Conservation (phyloP, 371 early-diverging fungal genomes). For the Lichtheimia hyalospora region DNA sequence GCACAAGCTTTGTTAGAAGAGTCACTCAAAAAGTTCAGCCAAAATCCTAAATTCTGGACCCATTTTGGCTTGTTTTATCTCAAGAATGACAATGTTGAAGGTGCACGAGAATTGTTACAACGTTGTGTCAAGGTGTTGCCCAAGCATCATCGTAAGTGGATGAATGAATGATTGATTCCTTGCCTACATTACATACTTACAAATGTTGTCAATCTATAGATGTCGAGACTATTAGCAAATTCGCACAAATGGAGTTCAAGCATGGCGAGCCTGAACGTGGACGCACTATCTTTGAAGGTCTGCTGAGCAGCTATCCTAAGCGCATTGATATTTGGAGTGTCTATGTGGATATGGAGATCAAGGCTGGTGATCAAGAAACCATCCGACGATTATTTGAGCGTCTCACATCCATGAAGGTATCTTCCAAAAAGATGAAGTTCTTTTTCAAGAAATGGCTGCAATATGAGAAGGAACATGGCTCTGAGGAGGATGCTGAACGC, state of each 20-base stretch:
- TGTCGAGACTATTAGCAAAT: constrained; percentile 82
- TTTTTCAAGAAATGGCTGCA: constrained; percentile 96
- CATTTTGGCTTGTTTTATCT: constrained; percentile 78
- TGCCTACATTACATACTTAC: constrained; percentile 3
- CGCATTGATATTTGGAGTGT: constrained; percentile 94
- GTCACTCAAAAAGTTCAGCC: constrained; percentile 84
- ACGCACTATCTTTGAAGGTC: constrained; percentile 93
- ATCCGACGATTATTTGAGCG: constrained; percentile 88
- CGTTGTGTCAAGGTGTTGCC: constrained; percentile 79
- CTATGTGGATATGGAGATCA: constrained; percentile 94
- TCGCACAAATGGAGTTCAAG: constrained; percentile 94
- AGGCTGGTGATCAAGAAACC: constrained; percentile 64
- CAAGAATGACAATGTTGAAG: constrained; percentile 68
- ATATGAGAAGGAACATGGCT: constrained; percentile 88
- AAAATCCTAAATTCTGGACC: constrained; percentile 89
- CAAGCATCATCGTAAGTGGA: constrained; percentile 78
- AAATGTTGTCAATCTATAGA: constrained; percentile 14
- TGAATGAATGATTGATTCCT: constrained; percentile 11
- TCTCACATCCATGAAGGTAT: constrained; percentile 80
- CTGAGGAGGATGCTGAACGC: constrained; percentile 73
- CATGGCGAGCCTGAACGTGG: constrained; percentile 93
- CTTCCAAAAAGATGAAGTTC: constrained; percentile 97
- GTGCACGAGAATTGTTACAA: constrained; percentile 79
- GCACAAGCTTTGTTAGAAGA: constrained; percentile 76
- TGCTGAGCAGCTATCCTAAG: constrained; percentile 90